These are phyloP conservation scores for Aspergillus glaucus DNA, from an alignment of 2,329 filamentous ascomycete genomes.

Conservation along the genomic window DNA sequence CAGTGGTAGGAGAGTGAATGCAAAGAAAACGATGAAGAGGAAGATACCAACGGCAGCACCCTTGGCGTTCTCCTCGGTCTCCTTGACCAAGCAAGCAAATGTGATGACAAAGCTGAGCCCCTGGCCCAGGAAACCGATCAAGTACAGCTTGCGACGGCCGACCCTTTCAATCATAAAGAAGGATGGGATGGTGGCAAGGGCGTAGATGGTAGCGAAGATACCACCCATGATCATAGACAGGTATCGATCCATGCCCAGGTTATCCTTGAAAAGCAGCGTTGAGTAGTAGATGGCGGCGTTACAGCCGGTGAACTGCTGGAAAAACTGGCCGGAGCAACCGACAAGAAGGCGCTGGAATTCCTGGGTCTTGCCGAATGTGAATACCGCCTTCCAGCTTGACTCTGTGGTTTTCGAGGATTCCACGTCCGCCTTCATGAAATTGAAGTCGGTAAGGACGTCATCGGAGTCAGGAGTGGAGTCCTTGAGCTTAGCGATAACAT, in stretches of 20 bases:
- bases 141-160: constrained; percentile 34
- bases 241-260: constrained; percentile 17
- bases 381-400: constrained; percentile 19
- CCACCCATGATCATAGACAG: constrained; percentile 21
- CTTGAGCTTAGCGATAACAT: constrained; percentile 44
- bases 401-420: constrained; percentile 26
- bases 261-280: constrained; percentile 39
- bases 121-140: constrained; percentile 28
- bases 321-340: constrained; percentile 26
- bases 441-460: constrained; percentile 20
- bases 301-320: constrained; percentile 43
- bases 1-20: constrained; percentile 56
- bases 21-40: constrained; percentile 61
- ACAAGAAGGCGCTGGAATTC: constrained; percentile 25
- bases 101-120: constrained; percentile 28
- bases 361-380: constrained; percentile 26
- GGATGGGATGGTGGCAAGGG: constrained; percentile 20
- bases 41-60: constrained; percentile 54
- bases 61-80: constrained; percentile 18
- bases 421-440: constrained; percentile 43
- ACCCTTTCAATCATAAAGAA: constrained; percentile 30
- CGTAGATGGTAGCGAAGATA: constrained; percentile 23
- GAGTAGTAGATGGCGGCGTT: constrained; percentile 43
- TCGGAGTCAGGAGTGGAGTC: constrained; percentile 32
- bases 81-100: constrained; percentile 26